Conservation (phyloP, 768 basidiomycete species). For the Austroboletus festivus region DNA sequence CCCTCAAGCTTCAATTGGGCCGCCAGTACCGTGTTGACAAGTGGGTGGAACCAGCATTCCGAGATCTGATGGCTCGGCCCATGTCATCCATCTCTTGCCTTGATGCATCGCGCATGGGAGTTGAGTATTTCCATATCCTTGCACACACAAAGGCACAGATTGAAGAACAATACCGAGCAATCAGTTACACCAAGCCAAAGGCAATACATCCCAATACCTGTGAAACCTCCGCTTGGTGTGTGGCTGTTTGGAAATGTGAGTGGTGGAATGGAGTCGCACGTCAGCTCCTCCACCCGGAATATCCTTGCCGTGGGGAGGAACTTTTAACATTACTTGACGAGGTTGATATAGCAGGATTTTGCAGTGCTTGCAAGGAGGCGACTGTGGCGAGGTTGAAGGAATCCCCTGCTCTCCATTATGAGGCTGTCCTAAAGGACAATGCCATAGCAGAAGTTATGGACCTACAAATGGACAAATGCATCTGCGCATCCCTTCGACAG, state of each 20-base stretch:
- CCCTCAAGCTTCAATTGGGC: constrained; percentile 8
- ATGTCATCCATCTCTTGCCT: background rate
- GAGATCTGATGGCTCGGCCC: background rate
- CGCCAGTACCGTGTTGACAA: constrained; percentile 1
- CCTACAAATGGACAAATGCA: too few relatives aligned
- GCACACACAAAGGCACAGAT: constrained; percentile 1
- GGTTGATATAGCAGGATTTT: too few relatives aligned
- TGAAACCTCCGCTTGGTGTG: background rate
- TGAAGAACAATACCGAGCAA: background rate
- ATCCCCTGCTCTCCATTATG: too few relatives aligned
- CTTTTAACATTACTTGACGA: too few relatives aligned
- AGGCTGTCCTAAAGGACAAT: too few relatives aligned
- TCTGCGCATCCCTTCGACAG: too few relatives aligned
- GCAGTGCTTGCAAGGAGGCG: too few relatives aligned
- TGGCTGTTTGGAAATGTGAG: background rate
- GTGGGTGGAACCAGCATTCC: constrained; percentile 7
- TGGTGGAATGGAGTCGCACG: constrained; percentile 13
- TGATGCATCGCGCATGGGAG: constrained; percentile 4
- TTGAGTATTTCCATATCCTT: constrained; percentile 1
- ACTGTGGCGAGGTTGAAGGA: too few relatives aligned
- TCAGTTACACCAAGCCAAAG: constrained; percentile 6
- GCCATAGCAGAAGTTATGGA: too few relatives aligned
- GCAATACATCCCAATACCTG: background rate
- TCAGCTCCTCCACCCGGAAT: constrained; percentile 1
- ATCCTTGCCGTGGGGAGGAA: too few relatives aligned